Base-by-base conservation (phyloP, 345 rosid species). In the Populus alba region DNA sequence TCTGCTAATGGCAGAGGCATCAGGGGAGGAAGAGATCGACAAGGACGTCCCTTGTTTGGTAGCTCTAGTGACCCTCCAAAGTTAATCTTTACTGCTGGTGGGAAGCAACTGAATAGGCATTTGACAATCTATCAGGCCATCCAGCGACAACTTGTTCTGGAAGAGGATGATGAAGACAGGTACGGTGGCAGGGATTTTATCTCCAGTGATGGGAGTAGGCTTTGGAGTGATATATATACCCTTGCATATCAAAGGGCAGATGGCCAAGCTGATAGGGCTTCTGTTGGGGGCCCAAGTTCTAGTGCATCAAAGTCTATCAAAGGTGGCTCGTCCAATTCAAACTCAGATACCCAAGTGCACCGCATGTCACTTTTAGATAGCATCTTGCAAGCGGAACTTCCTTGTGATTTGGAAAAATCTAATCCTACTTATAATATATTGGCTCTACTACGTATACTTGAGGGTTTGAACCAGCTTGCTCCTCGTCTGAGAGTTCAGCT, bases 91-190 rank as follows among this genome's bases (percentile, higher is more conserved):
- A 90, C 93, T 74, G 94, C 90, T 1, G 98, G 97, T 83, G 97
- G 91, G 70, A 97, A 94, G 85, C 97, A 90, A 85, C 94, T 97
- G 51, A 92, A 90, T 83, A 91, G 91, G 88, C 92, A 94, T 85
- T 85, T 97, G 91, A 91, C 99, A 17, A 94, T 97, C 59, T 97
- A 97, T 86, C 99, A 97, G 87, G 99, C 99, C 78, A 91, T 97
- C 65, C 99, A 97, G 67, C 90, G 95, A 63, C 98, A 94, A 81
- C 94, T 90, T 81, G 97, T 92, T 82, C 86, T 85, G 78, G 95
- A 92, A 72, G 98, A 94, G 81, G 98, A 92, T 72, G 98, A 97
- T 11, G 98, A 94, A 77, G 99, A 97, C 80, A 89, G 91, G 90
- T 91, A 85, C 80, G 88, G 85, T 75, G 89, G 94, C 85, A 89